A percentile compares a stretch with the other conserved stretches of the same genome.
phyloP scores from a whole-genome alignment of 768 basidiomycete genomes.

The Candolleomyces aberdarensis region DNA sequence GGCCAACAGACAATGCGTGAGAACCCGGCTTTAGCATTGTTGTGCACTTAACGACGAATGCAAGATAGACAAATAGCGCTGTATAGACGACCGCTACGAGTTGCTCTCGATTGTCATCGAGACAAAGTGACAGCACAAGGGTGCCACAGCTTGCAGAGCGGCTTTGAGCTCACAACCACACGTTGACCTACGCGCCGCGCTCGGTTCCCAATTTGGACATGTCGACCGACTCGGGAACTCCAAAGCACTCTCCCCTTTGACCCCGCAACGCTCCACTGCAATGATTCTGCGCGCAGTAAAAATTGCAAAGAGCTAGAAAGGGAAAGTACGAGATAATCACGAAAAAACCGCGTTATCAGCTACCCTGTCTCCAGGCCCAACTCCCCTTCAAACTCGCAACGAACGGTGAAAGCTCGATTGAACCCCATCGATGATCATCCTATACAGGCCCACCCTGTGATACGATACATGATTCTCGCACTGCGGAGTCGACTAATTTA shows the following conservation, averaged over 20 bases:
- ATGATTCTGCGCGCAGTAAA: not conserved
- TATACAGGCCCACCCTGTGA: no score
- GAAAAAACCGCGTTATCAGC: not conserved
- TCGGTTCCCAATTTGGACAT: not conserved
- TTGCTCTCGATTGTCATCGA: not conserved
- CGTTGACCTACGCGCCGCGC: not conserved
- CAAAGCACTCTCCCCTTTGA: not conserved
- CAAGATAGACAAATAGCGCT: not conserved
- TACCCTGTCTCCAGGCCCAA: not conserved
- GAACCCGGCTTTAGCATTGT: not conserved
- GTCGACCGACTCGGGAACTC: not conserved
- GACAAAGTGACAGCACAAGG: no score
- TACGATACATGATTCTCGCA: no score
- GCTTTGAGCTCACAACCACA: no score
- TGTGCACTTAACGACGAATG: not conserved
- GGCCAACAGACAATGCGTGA: not conserved
- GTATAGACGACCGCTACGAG: not conserved
- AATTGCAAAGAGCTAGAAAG: not conserved
- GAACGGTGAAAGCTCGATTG: not conserved
- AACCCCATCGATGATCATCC: no score
- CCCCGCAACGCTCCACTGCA: not conserved
- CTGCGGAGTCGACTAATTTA: no score
- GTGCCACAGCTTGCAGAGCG: no score
- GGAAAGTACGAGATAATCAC: not conserved
- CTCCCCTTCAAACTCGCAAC: no score